Evolutionary conservation across 225 moss, liverwort and hornwort species (phyloP).

Genomic region (Bryoerythrophyllum caledonicum): DNA sequence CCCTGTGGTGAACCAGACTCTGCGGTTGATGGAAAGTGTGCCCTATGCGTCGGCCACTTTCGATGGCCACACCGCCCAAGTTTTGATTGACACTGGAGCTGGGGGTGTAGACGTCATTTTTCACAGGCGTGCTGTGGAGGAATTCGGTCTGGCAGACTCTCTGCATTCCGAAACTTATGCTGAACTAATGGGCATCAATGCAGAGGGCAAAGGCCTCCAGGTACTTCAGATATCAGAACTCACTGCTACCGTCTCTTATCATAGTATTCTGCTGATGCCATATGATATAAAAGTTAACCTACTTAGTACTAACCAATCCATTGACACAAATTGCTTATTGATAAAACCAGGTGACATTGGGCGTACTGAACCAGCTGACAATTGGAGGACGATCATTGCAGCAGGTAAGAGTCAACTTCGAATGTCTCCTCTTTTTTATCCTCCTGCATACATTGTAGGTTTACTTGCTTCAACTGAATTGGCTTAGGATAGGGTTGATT

Average conservation of each 20-base stretch:
- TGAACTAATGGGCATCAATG: slow-evolving; percentile 70
- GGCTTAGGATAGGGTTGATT: background rate
- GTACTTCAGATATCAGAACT: slow-evolving; percentile 28
- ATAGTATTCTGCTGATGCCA: background rate
- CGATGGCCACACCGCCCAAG: slow-evolving; percentile 59
- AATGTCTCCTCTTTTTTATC: background rate
- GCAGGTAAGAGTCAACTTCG: slow-evolving; percentile 26
- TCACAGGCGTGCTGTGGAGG: slow-evolving; percentile 71
- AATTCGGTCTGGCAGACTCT: slow-evolving; percentile 44
- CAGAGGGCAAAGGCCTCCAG: slow-evolving; percentile 63
- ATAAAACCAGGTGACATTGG: slow-evolving; percentile 60
- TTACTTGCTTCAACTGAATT: background rate
- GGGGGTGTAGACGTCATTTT: slow-evolving; percentile 90
- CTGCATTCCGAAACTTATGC: slow-evolving; percentile 50
- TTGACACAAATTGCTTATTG: background rate
- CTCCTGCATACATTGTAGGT: background rate
- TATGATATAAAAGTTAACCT: background rate
- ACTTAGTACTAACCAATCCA: background rate
- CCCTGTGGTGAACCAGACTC: slow-evolving; percentile 44
- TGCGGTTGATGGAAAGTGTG: slow-evolving; percentile 76
- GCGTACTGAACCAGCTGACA: slow-evolving; percentile 54
- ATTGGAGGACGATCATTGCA: slow-evolving; percentile 64
- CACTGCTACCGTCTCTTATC: background rate
- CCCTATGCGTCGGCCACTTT: slow-evolving; percentile 79
- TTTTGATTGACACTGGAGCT: slow-evolving; percentile 86